These are phyloP conservation scores for Dacryopinax primogenitus DNA, from an alignment of 768 basidiomycete species.

Conservation along the genomic window DNA sequence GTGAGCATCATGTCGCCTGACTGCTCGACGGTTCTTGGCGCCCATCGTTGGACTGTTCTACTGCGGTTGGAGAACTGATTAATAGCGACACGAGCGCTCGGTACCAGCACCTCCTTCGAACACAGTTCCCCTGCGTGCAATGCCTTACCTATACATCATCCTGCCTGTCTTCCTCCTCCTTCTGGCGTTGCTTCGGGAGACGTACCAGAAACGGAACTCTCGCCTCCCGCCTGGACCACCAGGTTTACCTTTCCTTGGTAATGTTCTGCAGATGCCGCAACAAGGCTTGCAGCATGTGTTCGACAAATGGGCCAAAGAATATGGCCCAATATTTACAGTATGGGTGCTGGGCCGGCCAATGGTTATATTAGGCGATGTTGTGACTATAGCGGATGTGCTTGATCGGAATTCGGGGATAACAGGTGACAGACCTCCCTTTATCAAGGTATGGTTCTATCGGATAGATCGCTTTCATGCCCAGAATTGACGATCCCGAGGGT, in stretches of 20 bases:
- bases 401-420: background rate
- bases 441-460: background rate
- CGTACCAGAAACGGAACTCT: background rate
- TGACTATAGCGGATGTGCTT: background rate
- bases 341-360: background rate
- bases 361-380: background rate
- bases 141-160: background rate
- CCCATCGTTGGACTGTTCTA: too few relatives aligned
- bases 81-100: too few relatives aligned
- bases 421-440: background rate
- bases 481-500: background rate
- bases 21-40: too few relatives aligned
- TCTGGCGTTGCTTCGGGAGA: background rate
- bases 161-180: background rate
- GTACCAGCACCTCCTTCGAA: too few relatives aligned
- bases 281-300: background rate
- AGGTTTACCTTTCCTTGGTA: background rate
- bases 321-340: background rate
- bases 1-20: too few relatives aligned
- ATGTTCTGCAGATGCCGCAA: background rate
- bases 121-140: too few relatives aligned
- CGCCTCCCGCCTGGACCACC: background rate
- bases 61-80: too few relatives aligned
- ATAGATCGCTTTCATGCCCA: background rate
- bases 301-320: background rate